Conservation (phyloP, 345 rosid genomes). For the Eutrema japonicum region DNA sequence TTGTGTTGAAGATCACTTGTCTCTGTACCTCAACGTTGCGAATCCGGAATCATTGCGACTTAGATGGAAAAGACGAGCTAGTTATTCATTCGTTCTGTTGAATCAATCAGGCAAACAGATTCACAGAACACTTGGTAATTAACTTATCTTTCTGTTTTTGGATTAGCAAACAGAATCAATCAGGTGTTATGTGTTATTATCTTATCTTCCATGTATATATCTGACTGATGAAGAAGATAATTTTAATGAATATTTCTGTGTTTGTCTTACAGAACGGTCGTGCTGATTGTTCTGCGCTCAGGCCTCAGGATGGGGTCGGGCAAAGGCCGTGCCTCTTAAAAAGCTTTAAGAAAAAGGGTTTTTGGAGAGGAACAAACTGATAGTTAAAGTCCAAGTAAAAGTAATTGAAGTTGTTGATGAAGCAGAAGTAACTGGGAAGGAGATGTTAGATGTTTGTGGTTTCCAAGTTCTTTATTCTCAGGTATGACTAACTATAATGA, state of each 20-base stretch:
- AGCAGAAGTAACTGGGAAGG: too few relatives aligned
- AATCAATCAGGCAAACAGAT: constrained; percentile 18
- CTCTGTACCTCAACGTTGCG: not conserved
- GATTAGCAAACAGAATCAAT: too few relatives aligned
- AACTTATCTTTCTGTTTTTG: not conserved
- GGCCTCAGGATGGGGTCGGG: not conserved
- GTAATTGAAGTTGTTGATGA: too few relatives aligned
- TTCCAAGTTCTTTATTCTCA: too few relatives aligned
- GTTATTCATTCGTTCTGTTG: not conserved
- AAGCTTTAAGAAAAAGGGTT: constrained; percentile 4
- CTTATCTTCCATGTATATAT: not conserved
- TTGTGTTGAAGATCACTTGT: not conserved
- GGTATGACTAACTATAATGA: too few relatives aligned
- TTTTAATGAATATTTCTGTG: not conserved
- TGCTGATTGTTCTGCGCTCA: constrained; percentile 6
- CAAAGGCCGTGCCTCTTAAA: not conserved
- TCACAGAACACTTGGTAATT: not conserved
- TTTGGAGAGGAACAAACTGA: too few relatives aligned
- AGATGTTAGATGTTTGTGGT: too few relatives aligned
- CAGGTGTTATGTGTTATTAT: too few relatives aligned
- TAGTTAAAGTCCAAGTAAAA: too few relatives aligned
- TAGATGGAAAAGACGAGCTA: constrained; percentile 19
- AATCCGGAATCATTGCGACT: not conserved
- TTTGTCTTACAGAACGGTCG: not conserved
- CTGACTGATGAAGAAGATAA: not conserved